A percentile compares a stretch with the other conserved stretches of the same genome.
Conservation (phyloP, 352 stramenopile genomes). For the Elongisporangium senticosum region DNA sequence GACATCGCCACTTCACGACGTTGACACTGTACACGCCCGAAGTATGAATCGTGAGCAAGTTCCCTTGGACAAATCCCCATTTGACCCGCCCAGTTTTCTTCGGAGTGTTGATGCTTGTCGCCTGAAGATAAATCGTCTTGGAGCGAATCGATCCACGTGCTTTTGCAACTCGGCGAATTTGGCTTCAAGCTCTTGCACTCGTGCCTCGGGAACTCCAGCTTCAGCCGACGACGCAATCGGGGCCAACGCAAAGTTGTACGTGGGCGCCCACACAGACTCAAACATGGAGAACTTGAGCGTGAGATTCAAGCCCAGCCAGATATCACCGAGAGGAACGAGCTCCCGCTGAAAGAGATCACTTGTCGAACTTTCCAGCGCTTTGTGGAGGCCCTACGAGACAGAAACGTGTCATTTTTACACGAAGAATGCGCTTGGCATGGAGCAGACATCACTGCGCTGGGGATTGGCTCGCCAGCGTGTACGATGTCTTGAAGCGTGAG, state of each 20-base stretch:
- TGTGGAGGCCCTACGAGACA: slow-evolving; percentile 1
- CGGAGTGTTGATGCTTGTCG: too few relatives aligned
- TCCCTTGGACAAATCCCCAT: too few relatives aligned
- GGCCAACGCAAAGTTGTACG: neutral
- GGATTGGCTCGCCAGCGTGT: neutral
- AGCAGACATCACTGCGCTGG: neutral
- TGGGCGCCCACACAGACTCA: slow-evolving; percentile 1
- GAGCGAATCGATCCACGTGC: too few relatives aligned
- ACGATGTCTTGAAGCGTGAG: neutral
- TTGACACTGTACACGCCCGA: too few relatives aligned
- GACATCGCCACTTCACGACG: too few relatives aligned
- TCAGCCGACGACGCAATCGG: neutral
- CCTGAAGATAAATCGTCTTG: too few relatives aligned
- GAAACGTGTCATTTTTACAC: neutral
- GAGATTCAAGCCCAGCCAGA: neutral
- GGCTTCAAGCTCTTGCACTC: neutral
- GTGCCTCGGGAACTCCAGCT: slow-evolving; percentile 1
- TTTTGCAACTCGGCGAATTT: too few relatives aligned
- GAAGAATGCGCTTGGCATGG: too few relatives aligned
- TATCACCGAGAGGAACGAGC: neutral
- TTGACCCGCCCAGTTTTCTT: too few relatives aligned
- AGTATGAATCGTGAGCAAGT: too few relatives aligned
- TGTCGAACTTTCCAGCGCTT: neutral
- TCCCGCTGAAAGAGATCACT: neutral
- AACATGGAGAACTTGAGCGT: slow-evolving; percentile 3